Conservation (phyloP, 257 asterid species). For the Lantana camara region DNA sequence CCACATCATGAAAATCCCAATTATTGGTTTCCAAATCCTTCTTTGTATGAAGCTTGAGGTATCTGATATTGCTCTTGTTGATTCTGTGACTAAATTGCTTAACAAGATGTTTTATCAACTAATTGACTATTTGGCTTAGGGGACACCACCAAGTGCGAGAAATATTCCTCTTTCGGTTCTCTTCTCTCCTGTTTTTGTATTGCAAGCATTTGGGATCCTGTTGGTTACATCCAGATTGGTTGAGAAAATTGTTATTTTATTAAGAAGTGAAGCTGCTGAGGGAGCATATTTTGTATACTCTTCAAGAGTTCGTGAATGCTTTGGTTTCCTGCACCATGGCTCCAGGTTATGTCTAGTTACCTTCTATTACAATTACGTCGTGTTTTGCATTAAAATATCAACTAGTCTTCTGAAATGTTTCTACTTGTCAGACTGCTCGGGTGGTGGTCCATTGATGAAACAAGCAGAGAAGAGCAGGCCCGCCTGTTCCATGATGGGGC, state of each 20-base stretch:
- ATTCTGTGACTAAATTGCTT: conserved; percentile 9
- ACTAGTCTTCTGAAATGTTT: conserved; percentile 1
- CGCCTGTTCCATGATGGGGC: conserved; percentile 67
- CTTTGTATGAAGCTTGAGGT: conserved; percentile 99
- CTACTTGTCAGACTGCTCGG: conserved; percentile 76
- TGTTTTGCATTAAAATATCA: conserved; percentile 16
- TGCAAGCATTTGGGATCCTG: conserved; percentile 88
- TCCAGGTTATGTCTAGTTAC: conserved; percentile 61
- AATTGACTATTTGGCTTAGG: conserved; percentile 51
- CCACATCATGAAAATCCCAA: conserved; percentile 89
- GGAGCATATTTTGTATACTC: conserved; percentile 65
- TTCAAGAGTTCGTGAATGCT: conserved; percentile 72
- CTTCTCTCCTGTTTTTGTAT: conserved; percentile 81
- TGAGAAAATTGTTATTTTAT: conserved; percentile 66
- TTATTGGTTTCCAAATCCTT: conserved; percentile 80
- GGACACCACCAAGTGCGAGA: conserved; percentile 77
- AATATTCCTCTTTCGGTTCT: conserved; percentile 72
- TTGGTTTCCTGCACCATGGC: conserved; percentile 87
- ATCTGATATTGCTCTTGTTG: conserved; percentile 29
- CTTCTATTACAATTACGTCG: conserved; percentile 7
- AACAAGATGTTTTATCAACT: conserved; percentile 26
- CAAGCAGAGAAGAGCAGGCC: conserved; percentile 94
- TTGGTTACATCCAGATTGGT: conserved; percentile 63
- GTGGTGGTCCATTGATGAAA: conserved; percentile 99
- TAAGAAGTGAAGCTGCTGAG: conserved; percentile 66